Base-by-base conservation (phyloP, 225 moss, liverwort and hornwort species). In the Straminergon stramineum region DNA sequence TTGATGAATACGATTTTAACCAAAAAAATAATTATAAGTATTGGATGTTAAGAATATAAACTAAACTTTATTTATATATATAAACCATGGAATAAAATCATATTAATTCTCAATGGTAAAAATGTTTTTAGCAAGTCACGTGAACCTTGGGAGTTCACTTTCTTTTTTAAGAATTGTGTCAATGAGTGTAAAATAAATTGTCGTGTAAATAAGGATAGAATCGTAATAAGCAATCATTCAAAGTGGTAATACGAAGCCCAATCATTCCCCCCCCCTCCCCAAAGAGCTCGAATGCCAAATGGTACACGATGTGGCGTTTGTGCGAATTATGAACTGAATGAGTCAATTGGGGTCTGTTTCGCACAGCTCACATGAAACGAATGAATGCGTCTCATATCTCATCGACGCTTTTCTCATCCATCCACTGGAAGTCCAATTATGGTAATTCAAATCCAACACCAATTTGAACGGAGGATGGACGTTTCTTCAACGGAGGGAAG, bases 51-150 rank as follows among this genome's bases (percentile, higher is more conserved):
- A 3, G 8, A 55, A 2, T 48, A 48, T 48, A 15, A 55, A 35
- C 8, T 35, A 35, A 53, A 55, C 15, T 55, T 35, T 32, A 15
- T 22, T n/a, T n/a, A 23, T 5, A 5, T 0, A 5, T 0, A 22
- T 77, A 23, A 55, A 34, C 3, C 3, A 35, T 23, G 23, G 5
- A 78, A 78, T 9, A 8, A 55, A 14, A 15, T 53, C 35, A 35
- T 22, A 53, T 26, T 80, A 28, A 58, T 58, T 80, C n/a, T 39
- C 7, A 27, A 26, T 11, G 27, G 17, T 27, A 4, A 15, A n/a
- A 79, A 24, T 57, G 1, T 28, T 26, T 27, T n/a, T 7, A 1
- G 3, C 17, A 58, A 79, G 17, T 5, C 2, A 10, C 26, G 26
- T 17, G 2, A 56, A n/a, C 16, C 4, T 57, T 26, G 1, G 3